Conservation (phyloP, 305 asterid species). For the Fraxinus floribunda region DNA sequence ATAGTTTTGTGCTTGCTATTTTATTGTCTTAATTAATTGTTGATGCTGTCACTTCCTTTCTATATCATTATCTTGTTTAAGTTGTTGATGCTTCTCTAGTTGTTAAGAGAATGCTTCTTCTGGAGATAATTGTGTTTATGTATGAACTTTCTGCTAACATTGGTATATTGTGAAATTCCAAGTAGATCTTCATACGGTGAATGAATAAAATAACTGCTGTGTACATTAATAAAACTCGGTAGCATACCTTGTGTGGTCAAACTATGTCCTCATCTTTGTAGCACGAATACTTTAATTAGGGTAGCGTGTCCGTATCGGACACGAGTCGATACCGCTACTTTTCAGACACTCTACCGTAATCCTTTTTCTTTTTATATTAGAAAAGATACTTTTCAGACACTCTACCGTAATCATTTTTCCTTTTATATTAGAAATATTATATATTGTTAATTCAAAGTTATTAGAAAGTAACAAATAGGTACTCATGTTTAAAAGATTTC, state of each 20-base stretch:
- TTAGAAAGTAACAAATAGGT: no score
- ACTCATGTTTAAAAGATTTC: no score
- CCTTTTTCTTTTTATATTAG: no score
- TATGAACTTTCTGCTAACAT: conserved; percentile 11
- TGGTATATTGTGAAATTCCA: conserved; percentile 13
- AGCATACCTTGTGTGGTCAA: neutral
- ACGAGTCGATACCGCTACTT: no score
- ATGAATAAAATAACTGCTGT: neutral
- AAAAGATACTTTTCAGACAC: no score
- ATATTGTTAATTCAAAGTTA: no score
- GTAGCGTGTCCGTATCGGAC: no score
- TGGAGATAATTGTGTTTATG: neutral
- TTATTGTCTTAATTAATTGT: conserved; percentile 11
- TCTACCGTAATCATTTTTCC: no score
- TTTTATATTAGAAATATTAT: no score
- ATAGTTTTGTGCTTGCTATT: conserved; percentile 16
- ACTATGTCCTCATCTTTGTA: neutral
- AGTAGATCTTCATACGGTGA: neutral
- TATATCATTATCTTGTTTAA: conserved; percentile 8
- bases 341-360: no score
- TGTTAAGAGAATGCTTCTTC: neutral
- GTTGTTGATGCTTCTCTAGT: neutral
- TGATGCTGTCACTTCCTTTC: conserved; percentile 18
- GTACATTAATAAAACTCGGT: conserved; percentile 8
- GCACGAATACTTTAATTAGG: no score